Conservation (phyloP, 345 rosid genomes). For the Populus simonii region DNA sequence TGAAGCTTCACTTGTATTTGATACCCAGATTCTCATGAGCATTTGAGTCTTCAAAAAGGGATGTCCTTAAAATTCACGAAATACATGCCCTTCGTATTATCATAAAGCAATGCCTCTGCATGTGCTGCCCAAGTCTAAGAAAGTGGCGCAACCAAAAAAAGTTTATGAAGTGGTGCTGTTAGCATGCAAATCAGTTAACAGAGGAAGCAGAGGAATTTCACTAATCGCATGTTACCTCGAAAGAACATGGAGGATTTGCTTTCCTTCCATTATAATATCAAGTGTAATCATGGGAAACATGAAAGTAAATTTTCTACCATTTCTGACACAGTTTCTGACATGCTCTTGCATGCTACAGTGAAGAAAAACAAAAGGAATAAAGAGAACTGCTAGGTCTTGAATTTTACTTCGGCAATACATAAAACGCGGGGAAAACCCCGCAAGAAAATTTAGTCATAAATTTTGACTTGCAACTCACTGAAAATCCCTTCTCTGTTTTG, state of each 20-base stretch:
- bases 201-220: not conserved
- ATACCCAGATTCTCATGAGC: not conserved
- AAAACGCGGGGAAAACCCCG: not conserved
- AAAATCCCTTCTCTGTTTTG: too few species aligned
- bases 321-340: not conserved
- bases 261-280: not conserved
- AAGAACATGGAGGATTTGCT: not conserved
- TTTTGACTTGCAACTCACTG: too few species aligned
- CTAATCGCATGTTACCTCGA: not conserved
- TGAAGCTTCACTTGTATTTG: not conserved
- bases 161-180: not conserved
- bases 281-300: not conserved
- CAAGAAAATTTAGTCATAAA: not conserved
- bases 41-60: not conserved
- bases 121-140: not conserved
- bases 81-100: not conserved
- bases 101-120: not conserved
- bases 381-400: not conserved
- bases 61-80: not conserved
- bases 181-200: not conserved
- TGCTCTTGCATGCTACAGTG: not conserved
- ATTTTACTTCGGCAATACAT: not conserved
- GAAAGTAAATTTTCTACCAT: not conserved
- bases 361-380: not conserved
- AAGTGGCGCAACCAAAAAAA: not conserved